Percentiles rank a stretch among this genome's conserved stretches.
These are phyloP conservation scores for Galerina marginata DNA, from an alignment of 768 basidiomycete genomes.

Conservation along the genomic window DNA sequence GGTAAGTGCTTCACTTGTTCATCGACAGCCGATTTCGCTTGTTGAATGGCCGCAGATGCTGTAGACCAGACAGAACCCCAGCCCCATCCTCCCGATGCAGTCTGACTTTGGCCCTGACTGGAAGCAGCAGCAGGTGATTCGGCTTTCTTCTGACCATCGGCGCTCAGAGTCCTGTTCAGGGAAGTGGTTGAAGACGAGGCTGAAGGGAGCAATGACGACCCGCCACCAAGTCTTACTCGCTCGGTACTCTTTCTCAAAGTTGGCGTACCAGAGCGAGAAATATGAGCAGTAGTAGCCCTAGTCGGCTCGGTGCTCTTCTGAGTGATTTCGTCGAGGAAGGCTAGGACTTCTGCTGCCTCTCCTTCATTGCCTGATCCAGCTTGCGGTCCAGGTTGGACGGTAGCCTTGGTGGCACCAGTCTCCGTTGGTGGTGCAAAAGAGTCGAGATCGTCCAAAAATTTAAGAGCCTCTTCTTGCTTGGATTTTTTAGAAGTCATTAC, in stretches of 20 bases:
- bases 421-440: conserved; percentile 55
- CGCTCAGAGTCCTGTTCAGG: conserved; percentile 36
- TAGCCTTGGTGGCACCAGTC: conserved; percentile 6
- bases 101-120: conserved; percentile 18
- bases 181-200: conserved; percentile 49
- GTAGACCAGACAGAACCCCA: conserved; percentile 92
- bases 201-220: conserved; percentile 44
- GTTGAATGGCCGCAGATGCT: conserved; percentile 85
- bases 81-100: conserved; percentile 59
- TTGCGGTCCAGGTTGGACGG: conserved; percentile 19
- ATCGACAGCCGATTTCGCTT: conserved; percentile 87
- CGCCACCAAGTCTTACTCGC: conserved; percentile 70
- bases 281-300: conserved; percentile 56
- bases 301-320: conserved; percentile 87
- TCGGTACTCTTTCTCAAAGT: conserved; percentile 77
- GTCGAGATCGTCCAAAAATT: conserved; percentile 94
- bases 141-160: conserved; percentile 25
- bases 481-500: conserved; percentile 62
- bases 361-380: conserved; percentile 48
- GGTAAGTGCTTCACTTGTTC: conserved; percentile 91
- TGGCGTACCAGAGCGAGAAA: conserved; percentile 74
- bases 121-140: conserved; percentile 23
- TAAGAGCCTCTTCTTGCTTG: conserved; percentile 87
- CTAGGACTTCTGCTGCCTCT: conserved; percentile 81
- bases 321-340: conserved; percentile 94